Base-by-base conservation (phyloP, 306 rosid genomes). In the Acacia crassicarpa region DNA sequence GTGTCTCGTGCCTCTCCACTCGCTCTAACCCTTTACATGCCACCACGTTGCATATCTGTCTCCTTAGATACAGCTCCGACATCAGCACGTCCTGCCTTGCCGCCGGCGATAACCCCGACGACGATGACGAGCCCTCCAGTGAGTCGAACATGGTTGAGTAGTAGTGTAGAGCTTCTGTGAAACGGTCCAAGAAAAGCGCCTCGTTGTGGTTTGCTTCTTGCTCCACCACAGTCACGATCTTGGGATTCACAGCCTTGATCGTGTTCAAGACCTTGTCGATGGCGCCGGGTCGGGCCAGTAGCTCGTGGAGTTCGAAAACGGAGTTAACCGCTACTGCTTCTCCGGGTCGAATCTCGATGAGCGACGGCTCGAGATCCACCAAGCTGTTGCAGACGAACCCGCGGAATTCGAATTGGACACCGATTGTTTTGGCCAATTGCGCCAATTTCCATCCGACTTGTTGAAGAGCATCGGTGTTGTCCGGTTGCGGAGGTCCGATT, bases 181-280 rank as follows among this genome's bases (percentile, higher is more conserved):
- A 91, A 74, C 95, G 88, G 76, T 86, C 93, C 19, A 88, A 11
- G 68, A 91, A 91, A 54, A 79, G 80, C 23, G 84, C 80, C 0
- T 91, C 89, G 74, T 91, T 91, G 66, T 88, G 93, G 32, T 83
- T 86, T n/a, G 93, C 91, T 59, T 89, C 95, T 68, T 88, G 92
- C 72, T 91, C 95, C 23, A 88, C 95, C 4, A 91, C 3, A 0
- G 92, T 89, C 4, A 89, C 80, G 23, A 91, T 83, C 84, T 86
- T 85, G 2, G 95, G 95, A 67, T 74, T 78, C 63, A 91, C 77
- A 0, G 82, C 84, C 65, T 78, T 86, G 81, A 91, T 85, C 5
- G 90, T 77, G 23, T 77, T 73, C 81, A 89, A 9, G 4, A 88
- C 91, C 66, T 84, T 88, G 2, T 85, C 92, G 0, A 88, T 58